Base-by-base conservation (phyloP, 768 basidiomycete genomes). In the Suillus weaverae region DNA sequence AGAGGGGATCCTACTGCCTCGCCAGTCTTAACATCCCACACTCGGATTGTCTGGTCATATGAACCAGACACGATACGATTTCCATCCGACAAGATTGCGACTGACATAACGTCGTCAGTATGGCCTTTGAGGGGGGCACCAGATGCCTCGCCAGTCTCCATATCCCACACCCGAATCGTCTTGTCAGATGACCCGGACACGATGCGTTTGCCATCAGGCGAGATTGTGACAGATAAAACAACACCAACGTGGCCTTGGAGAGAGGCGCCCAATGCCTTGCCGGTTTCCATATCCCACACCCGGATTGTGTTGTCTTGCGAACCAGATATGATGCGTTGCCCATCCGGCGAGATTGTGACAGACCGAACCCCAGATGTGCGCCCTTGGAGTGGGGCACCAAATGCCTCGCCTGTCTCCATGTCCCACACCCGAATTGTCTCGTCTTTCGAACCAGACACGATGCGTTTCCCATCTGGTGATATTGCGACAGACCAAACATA, bases 271-370 rank as follows among this genome's bases (percentile, higher is more conserved):
- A 76, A 53, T 10, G 68, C 64, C 26, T 67, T 67, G 4, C 62
- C 38, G 35, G 70, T 74, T 10, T 48, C 61, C 60, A 61, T 35
- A 35, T 74, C 39, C 67, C 67, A 68, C 26, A 68, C 14, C 18
- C 67, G 59, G 9, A 68, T 41, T 1, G 67, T 64, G 7, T 7
- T 20, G 57, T 68, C 67, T 2, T 8, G n/a, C 2, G 67, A 67
- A 30, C 55, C 62, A 6, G 66, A 67, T 9, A 64, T 50, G 4
- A 68, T 43, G n/a, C 26, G 16, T 1, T 32, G 33, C 14, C 61
- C 61, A 16, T 62, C 50, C 14, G 16, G 50, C 8, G 61, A 56
- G 43, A 63, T 55, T 6, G 39, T 9, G n/a, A 63, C 62, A 41
- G n/a, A 22, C 18, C 6, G 36, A 22, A 38, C 16, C 11, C 0